phyloP scores from a whole-genome alignment of 768 basidiomycete species.

The Gymnopilus junonius region DNA sequence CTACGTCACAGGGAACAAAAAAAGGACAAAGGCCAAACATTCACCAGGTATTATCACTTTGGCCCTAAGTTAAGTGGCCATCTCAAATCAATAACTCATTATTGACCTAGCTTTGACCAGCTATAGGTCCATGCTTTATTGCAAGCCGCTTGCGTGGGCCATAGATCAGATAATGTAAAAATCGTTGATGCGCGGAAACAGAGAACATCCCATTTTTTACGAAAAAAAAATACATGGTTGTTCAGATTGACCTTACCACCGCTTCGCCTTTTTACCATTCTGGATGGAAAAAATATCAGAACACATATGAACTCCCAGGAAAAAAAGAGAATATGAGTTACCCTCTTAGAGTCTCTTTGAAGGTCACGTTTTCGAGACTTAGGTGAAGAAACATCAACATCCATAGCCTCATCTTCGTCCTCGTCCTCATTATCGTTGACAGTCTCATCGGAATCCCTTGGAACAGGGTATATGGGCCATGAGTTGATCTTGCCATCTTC shows the following conservation, averaged over 20 bases:
- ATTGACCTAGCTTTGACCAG: background rate
- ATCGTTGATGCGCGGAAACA: background rate
- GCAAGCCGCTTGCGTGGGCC: background rate
- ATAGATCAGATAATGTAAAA: background rate
- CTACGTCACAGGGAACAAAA: background rate
- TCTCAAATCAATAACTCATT: no score
- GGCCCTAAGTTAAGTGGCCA: background rate
- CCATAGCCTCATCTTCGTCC: conserved; percentile 15
- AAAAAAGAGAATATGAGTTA: background rate
- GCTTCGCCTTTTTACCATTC: conserved; percentile 4
- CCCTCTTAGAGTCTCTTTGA: conserved; percentile 10
- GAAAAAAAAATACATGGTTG: background rate
- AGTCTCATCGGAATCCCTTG: background rate
- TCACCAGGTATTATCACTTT: background rate
- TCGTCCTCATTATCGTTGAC: conserved; percentile 14
- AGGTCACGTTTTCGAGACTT: conserved; percentile 19
- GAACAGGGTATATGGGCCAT: conserved; percentile 27
- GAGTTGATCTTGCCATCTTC: conserved; percentile 34
- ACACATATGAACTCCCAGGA: background rate
- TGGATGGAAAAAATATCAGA: background rate
- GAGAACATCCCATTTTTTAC: no score
- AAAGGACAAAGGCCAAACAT: background rate
- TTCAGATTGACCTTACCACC: background rate
- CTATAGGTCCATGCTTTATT: background rate
- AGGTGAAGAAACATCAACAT: conserved; percentile 25